Base-by-base conservation (phyloP, 495 filamentous ascomycete species). In the Apiosordaria backusii region DNA sequence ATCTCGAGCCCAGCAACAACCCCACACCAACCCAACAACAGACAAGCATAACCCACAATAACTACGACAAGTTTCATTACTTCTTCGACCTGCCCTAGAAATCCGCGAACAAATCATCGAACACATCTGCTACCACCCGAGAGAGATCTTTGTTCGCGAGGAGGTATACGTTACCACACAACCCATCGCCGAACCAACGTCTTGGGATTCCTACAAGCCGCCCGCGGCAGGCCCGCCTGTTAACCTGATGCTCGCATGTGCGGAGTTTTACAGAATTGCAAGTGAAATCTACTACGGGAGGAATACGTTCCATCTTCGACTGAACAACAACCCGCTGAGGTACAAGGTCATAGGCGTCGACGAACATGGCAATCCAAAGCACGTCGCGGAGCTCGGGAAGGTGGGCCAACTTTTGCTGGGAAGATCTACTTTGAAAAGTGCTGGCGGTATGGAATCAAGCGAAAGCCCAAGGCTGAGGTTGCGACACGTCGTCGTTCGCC, bases 211-310 rank as follows among this genome's bases (percentile, higher is more conserved):
- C n/a, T n/a, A n/a, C 35, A 13, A 45, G 16, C 24, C 27, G 21
- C 2, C 19, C 21, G 57, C 19, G 15, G 63, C 52, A 55, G 55
- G 25, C n/a, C 68, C 66, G 50, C 70, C 70, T 16, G 9, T 74
- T 7, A 65, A 67, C 61, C 45, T 77, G 26, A 77, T 79, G 66
- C 75, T 76, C 57, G 75, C 73, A 25, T 77, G 67, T 24, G 65
- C 71, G 50, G 66, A 74, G 63, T 68, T 78, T 60, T 73, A 77
- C 55, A 70, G 71, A 29, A 73, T 75, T 40, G 75, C 77, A 18
- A 74, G 68, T 4, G 71, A 69, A 19, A 69, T 78, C 23, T 78
- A 77, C 64, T 79, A 79, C 62, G 62, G 68, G 1, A 61, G 70
- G 18, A 78, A 79, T 45, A 68, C 65, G 15, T 77, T 78, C 62